Percentiles rank a stretch among this genome's conserved stretches.
phyloP scores from a whole-genome alignment of 1,139 yeast species.

The Zygotorulaspora mrakii region DNA sequence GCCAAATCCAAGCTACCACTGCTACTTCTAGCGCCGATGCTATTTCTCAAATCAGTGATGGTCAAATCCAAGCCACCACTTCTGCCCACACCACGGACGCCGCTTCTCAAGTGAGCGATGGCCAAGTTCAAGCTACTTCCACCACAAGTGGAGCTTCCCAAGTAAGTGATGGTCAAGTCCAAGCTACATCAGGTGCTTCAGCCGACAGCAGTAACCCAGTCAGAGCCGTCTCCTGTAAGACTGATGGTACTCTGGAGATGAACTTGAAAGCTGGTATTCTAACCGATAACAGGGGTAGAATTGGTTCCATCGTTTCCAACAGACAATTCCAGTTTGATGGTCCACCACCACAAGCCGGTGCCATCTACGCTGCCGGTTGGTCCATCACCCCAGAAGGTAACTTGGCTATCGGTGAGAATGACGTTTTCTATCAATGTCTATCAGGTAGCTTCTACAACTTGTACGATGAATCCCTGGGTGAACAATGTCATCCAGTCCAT shows the following conservation, averaged over 20 bases:
- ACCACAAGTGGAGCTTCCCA: constrained; percentile 22
- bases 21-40: too few species aligned
- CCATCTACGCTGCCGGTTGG: constrained; percentile 87
- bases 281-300: constrained; percentile 63
- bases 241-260: constrained; percentile 53
- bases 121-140: constrained; percentile 35
- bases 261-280: constrained; percentile 52
- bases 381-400: constrained; percentile 59
- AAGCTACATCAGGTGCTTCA: constrained; percentile 16
- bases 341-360: constrained; percentile 89
- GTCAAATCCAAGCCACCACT: constrained; percentile 59
- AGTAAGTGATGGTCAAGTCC: constrained; percentile 21
- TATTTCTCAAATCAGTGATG: too few species aligned
- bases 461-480: constrained; percentile 65
- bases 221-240: constrained; percentile 45
- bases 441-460: constrained; percentile 83
- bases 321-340: constrained; percentile 89
- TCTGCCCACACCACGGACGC: constrained; percentile 38
- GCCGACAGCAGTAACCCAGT: constrained; percentile 20
- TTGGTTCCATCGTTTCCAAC: constrained; percentile 82
- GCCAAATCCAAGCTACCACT: constrained; percentile 59
- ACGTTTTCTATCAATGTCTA: constrained; percentile 73
- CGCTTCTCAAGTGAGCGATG: constrained; percentile 34
- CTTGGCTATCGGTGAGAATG: constrained; percentile 66
- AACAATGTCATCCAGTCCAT: constrained; percentile 63